Base-by-base conservation (phyloP, 2,329 filamentous ascomycete genomes). In the Hypoxylon sp. region DNA sequence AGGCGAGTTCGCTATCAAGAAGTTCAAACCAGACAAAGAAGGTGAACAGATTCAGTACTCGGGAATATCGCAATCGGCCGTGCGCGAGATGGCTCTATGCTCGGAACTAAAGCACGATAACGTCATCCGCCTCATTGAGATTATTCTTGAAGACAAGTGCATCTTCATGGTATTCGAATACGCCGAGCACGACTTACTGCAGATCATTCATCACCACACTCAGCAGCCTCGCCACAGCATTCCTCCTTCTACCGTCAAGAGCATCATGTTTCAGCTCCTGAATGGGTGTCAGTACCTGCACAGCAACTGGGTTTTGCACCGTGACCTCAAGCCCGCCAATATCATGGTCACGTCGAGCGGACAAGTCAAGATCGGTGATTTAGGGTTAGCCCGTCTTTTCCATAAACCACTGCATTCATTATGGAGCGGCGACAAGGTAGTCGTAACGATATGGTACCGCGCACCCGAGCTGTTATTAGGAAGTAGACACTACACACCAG, bases 81-180 rank as follows among this genome's bases (percentile, higher is more conserved):
- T 98, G 72, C 93, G 96, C 58, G 96, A 99, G 81, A 99, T 99
- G 94, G 94, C 95, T 14, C 85, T 99, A 0, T 99, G 96, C 81
- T 96, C 93, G 39, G 96, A 99, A 78, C 86, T 99, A 26, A 90
- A 88, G 65, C 94, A 99, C 79, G 85, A 89, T 63, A 98, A 98
- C 78, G 91, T 99, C 35, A 95, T 99, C 72, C 90, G 92, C 65
- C 88, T 98, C 1, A 90, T 95, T 68, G 96, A 99, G 81, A 98
- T 97, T 76, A 97, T 99, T 75, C 86, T 99, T 2, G 95, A 99
- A 82, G 94, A 97, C 80, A 98, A 98, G 83, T 98, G 94, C 83
- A 98, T 99, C 79, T 99, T 94, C 82, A 99, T 99, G 92, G 94
- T 99, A 1, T 98, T 99, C 75, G 96, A 98, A 80, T 99, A 97